Base-by-base conservation (phyloP, 495 filamentous ascomycete species). In the Aspergillus cavernicola region DNA sequence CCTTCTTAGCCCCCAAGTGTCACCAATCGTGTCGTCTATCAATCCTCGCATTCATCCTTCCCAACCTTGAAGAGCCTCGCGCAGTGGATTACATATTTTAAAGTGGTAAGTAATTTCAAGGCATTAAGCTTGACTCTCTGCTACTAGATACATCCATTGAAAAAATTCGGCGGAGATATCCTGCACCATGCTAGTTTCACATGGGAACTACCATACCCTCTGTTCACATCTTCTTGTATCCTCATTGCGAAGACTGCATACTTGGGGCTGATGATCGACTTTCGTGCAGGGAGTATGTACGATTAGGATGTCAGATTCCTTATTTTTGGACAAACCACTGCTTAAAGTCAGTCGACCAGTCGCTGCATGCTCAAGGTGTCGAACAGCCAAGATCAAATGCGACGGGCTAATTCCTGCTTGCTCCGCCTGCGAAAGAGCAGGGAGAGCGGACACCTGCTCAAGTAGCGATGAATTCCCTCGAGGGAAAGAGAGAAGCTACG, bases 331-430 rank as follows among this genome's bases (percentile, higher is more conserved):
- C 52, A 87, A 84, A 52, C 92, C 92, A 19, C 69, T 92, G 50
- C 77, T 97, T 55, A 86, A 88, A 66, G 92, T 97, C 42, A 92
- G 88, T 63, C 81, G 92, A 43, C 91, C 92, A 5, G 91, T 96
- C 31, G 90, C 90, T 51, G 92, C 92, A 5, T 97, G 92, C 70
- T 90, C 88, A 45, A 84, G 89, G 78, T 97, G 92, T 75, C 86
- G 92, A 43, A 80, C 83, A 39, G 91, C 91, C 43, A 97, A 97
- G 74, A 89, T 96, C 66, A 96, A 85, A 80, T 97, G 92, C 57
- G 92, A 97, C 73, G 91, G 91, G 46, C 96, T 95, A 65, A 76
- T 97, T 15, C 92, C 92, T 12, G 88, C 90, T 16, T 97, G 92
- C 64, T 90, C 89, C 13, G 90, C 92, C 19, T 96, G 92, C 61